These are phyloP conservation scores for Aspergillus ochraceus DNA, from an alignment of 2,329 filamentous ascomycete genomes.

Conservation along the genomic window DNA sequence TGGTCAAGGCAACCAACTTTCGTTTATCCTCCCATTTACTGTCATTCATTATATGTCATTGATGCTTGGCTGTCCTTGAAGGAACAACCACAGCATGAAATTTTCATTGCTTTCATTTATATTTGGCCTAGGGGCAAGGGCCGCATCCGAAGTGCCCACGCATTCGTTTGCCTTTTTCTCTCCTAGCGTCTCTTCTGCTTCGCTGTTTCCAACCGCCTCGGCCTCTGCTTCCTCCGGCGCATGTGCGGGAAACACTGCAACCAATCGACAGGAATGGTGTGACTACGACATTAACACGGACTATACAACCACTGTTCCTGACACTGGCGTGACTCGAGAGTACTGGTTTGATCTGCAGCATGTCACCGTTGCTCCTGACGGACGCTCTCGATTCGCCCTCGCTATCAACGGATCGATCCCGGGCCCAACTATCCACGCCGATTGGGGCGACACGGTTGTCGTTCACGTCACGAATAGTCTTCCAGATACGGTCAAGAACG, in stretches of 20 bases:
- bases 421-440: constrained; percentile 64
- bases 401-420: constrained; percentile 67
- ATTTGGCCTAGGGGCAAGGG: too few species aligned
- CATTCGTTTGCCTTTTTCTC: too few species aligned
- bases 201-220: too few species aligned
- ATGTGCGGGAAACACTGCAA: constrained; percentile 24
- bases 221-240: neutral
- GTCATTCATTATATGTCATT: too few species aligned
- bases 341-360: constrained; percentile 20
- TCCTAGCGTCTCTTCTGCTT: too few species aligned
- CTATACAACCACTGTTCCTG: constrained; percentile 26
- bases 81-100: too few species aligned
- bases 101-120: too few species aligned
- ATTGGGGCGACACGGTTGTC: constrained; percentile 61
- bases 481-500: constrained; percentile 22
- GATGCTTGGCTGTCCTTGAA: too few species aligned
- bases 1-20: too few species aligned
- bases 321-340: constrained; percentile 16
- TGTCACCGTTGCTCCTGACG: constrained; percentile 18
- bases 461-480: constrained; percentile 57
- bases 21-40: too few species aligned
- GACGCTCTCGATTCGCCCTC: constrained; percentile 41
- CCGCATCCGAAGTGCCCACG: too few species aligned
- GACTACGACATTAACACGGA: constrained; percentile 34
- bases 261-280: constrained; percentile 29